Base-by-base conservation (phyloP, 192 early-diverging fungal species). In the Rhizophlyctis rosea region DNA sequence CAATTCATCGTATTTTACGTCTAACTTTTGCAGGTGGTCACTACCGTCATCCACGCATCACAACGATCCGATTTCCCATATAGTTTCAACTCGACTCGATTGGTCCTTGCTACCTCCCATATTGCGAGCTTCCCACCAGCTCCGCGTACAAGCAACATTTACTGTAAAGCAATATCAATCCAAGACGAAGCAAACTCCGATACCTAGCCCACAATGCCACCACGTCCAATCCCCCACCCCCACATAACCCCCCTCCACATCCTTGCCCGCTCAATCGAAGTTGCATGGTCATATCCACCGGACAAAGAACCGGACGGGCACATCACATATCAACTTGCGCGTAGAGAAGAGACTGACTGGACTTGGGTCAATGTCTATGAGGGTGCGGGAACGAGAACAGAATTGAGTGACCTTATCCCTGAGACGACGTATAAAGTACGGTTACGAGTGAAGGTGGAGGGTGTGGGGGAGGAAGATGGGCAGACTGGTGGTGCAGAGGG, bases 371-470 rank as follows among this genome's bases (percentile, higher is more conserved):
- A 57, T 31, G 74, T 76, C 16, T 79, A 75, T 50, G 75, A 81
- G 57, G 79, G 79, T n/a, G 30, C 50, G 14, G 66, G 65, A 4
- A 59, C 62, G n/a, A 54, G 32, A 34, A 24, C 11, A 18, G 62
- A 71, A 27, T 63, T 74, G 28, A 50, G 70, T 3, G 64, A 69
- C 54, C 51, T 81, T 31, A 81, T 75, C 51, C 79, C 79, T 25
- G 51, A 68, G 47, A 81, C 79, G 34, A 33, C 54, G 25, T 81
- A 81, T 50, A 66, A 53, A 18, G 59, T 81, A 36, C 74, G 75
- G 44, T 56, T 81, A 24, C 25, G 73, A 16, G 62, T 77, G 24
- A 53, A 59, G 62, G 61, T 47, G 56, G 31, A 11, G 9, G 59
- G 66, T 2, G 28, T n/a, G 16, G 13, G 54, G 14, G 51, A 50